Base-by-base conservation (phyloP, 352 stramenopile genomes). In the Pythium sukuiense region DNA sequence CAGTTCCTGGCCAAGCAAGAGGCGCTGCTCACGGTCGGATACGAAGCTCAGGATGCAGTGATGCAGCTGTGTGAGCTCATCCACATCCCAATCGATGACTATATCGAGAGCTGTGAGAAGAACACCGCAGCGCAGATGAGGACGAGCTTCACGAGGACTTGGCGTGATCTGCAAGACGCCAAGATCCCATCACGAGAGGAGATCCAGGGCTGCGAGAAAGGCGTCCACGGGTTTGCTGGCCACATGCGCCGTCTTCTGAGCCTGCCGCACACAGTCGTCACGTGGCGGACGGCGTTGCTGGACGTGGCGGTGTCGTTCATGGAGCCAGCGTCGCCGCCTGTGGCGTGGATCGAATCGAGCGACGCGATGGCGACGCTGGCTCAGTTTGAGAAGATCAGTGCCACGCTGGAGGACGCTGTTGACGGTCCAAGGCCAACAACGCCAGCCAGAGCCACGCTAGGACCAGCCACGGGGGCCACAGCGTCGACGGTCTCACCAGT, bases 51-150 rank as follows among this genome's bases (percentile, higher is more conserved):
- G 2, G 54, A n/a, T 11, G 61, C 61, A 4, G 54, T 61, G 6
- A 8, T 8, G 2, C 26, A 26, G 1, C 16, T 68, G 5, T 14
- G 60, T 16, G 12, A 2, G 0, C n/a, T 39, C 11, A 39, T 68
- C 4, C 27, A 50, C 12, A 30, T 27, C 27, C 61, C 63, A 8
- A 57, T 70, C 13, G 29, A 55, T 20, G 70, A 79, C 26, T 75
- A 68, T 56, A 26, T 74, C 24, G 72, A 79, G 30, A 79, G 62
- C 6, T 67, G 71, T 39, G 55, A 64, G 27, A 55, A 54, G 12
- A 52, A 67, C 8, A 37, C 48, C 4, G 55, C 41, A 3, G 37
- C 61, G 30, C 32, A 65, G 16, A 53, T 70, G 13, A 54, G 26
- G 4, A 20, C 41, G 6, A 58, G 18, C 12, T 33, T 74, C 33